phyloP scores from a whole-genome alignment of 164 flowering plant species.

The Vitis vinifera region ASM3070453v1 NC_081805.1:27378001-27378500 shows the following conservation, averaged over 20 bases:
- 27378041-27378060: too few relatives aligned
- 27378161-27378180: too few relatives aligned
- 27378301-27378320: conserved; percentile 57
- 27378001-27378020: too few relatives aligned
- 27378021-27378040: too few relatives aligned
- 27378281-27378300: not conserved
- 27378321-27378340: conserved; percentile 67
- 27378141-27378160: too few relatives aligned
- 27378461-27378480: too few relatives aligned
- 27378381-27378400: conserved; percentile 51
- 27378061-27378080: too few relatives aligned
- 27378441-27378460: not conserved
- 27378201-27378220: not conserved
- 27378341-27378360: conserved; percentile 61
- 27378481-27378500: too few relatives aligned
- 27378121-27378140: too few relatives aligned
- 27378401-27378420: conserved; percentile 76
- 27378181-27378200: too few relatives aligned
- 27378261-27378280: not conserved
- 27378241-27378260: not conserved
- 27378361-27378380: conserved; percentile 70
- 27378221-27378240: not conserved
- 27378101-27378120: too few relatives aligned
- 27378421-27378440: not conserved
- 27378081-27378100: too few relatives aligned